Base-by-base conservation (phyloP, 805 yeast genomes). In the Tetrapisispora taiwanensis region DNA sequence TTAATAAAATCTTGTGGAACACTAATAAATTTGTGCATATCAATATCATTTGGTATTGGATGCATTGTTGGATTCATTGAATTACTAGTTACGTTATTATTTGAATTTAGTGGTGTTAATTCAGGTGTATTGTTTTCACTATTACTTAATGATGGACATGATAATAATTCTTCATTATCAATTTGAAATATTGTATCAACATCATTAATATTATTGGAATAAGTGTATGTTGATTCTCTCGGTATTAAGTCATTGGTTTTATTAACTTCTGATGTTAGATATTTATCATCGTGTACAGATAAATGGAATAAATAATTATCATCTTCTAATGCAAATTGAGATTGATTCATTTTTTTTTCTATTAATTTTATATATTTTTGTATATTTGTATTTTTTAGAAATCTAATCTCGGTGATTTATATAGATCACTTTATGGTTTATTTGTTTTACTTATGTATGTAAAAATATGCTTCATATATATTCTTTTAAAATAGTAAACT, bases 1-100 rank as follows among this genome's bases (percentile, higher is more conserved):
- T 37, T 27, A 13, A 27, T 37, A 20, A 37, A 37, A 13, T 37
- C 40, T 10, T 37, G 40, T 10, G 40, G 32, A 13, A 37, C 31
- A 7, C n/a, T 12, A 12, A 10, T 18, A 19, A 18, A 19, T 9
- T 19, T 33, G n/a, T 19, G 7, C n/a, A 3, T 19, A 10, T 18
- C 26, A 12, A 9, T 33, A 6, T 33, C 26, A 10, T 19, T 33
- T 8, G 26, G 7, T 12, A 12, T 19, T 18, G 36, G 5, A n/a
- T 10, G 6, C 34, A 31, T n/a, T 28, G 8, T 22, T 31, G 34
- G 9, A 17, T 14, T 31, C 3, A 15, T 34, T 13, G 13, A n/a
- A n/a, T n/a, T n/a, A n/a, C n/a, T n/a, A n/a, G n/a, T n/a, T 12
- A 22, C 8, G 5, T 14, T 20, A 8, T 12, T 15, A 14, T 27